phyloP scores from a whole-genome alignment of 2,329 filamentous ascomycete species.

The Colletotrichum ledebouriae region DNA sequence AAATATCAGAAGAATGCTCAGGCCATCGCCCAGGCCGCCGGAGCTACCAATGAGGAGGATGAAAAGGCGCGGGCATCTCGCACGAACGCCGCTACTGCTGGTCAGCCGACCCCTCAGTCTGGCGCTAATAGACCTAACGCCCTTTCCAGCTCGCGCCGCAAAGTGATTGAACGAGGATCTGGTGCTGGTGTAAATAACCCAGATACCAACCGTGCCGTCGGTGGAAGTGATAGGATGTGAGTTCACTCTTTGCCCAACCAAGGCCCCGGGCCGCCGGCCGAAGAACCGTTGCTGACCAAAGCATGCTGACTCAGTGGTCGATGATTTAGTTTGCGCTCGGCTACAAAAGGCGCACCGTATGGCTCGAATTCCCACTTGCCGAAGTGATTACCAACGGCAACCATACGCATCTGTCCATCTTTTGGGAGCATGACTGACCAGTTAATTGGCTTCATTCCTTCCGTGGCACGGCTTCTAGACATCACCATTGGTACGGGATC shows the following conservation, averaged over 20 bases:
- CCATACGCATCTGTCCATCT: constrained; percentile 43
- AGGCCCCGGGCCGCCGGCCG: constrained; percentile 78
- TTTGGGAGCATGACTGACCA: constrained; percentile 44
- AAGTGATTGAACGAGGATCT: constrained; percentile 80
- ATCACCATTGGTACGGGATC: constrained; percentile 42
- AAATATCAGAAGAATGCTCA: constrained; percentile 99
- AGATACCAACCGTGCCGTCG: constrained; percentile 80
- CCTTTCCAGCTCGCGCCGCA: constrained; percentile 83
- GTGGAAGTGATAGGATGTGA: constrained; percentile 96
- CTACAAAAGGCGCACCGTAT: constrained; percentile 75
- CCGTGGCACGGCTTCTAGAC: constrained; percentile 39
- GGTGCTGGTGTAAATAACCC: constrained; percentile 74
- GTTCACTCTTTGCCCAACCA: constrained; percentile 69
- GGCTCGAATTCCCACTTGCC: constrained; percentile 58
- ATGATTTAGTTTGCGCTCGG: constrained; percentile 85
- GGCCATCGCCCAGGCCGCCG: constrained; percentile 82
- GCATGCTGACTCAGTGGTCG: constrained; percentile 87
- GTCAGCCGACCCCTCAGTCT: constrained; percentile 69
- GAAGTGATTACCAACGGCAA: constrained; percentile 55
- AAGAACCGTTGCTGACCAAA: constrained; percentile 79
- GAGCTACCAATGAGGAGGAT: constrained; percentile 73
- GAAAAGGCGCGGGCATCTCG: constrained; percentile 81
- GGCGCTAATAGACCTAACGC: constrained; percentile 78
- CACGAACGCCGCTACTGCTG: constrained; percentile 74
- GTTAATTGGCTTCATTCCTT: constrained; percentile 32